Base-by-base conservation (phyloP, 352 stramenopile species). In the Albugo candida region DNA sequence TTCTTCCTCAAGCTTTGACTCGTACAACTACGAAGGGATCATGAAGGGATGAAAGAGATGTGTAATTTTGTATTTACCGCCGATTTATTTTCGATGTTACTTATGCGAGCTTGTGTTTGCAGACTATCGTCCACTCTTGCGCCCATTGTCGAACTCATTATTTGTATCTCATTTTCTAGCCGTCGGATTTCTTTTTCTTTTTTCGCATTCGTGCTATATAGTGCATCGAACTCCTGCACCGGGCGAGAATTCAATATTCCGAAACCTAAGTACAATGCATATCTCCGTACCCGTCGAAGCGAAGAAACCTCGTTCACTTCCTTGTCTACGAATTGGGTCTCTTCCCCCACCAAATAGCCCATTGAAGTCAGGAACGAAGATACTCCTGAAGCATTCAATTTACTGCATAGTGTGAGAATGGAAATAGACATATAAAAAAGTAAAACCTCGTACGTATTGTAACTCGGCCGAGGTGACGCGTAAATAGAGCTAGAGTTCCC, bases 1-100 rank as follows among this genome's bases (percentile, higher is more conserved):
- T 48, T 87, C 75, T 43, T 84, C 75, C 4, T 83, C 75, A 5
- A 87, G 53, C 38, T 84, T 84, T 19, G 74, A 72, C 21, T 87
- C 70, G 49, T 83, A 84, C 8, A 81, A 64, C 68, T 85, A 48
- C 20, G 54, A 14, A 43, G 17, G n/a, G 8, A 43, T 24, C 38
- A n/a, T 34, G 5, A 35, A 11, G 16, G 6, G 13, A 31, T 27
- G 11, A 19, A 36, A 11, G 16, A 16, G 0, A 36, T 41, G 11
- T 36, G 13, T 0, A 21, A 43, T 1, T 0, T 11, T 49, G 13
- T 24, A 27, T 56, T 14, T 61, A 86, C 73, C 45, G 75, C 20
- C 1, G 76, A 78, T 42, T 84, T 82, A 55, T 85, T 88, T 42
- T 84, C 70, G 11, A 88, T 71, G 45, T 69, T 74, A 14, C 51